These are phyloP conservation scores for Fusarium chlamydosporum DNA, from an alignment of 2,329 filamentous ascomycete species.

Conservation along the genomic window DNA sequence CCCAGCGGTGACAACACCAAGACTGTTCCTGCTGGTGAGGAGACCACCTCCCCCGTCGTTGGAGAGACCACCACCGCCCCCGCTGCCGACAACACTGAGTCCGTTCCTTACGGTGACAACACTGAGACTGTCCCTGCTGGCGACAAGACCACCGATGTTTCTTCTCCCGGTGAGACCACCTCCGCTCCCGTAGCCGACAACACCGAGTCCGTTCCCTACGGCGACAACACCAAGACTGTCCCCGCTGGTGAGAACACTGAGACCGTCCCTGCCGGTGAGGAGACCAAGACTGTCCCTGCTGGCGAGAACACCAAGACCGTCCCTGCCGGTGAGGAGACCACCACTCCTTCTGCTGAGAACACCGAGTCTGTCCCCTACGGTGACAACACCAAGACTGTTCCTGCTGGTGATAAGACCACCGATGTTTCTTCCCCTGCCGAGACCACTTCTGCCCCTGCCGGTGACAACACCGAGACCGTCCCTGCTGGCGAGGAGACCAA, in stretches of 20 bases:
- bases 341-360: conserved; percentile 60
- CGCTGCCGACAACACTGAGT: conserved; percentile 57
- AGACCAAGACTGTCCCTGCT: conserved; percentile 29
- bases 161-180: neutral
- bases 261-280: conserved; percentile 34
- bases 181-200: neutral
- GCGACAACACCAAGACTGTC: conserved; percentile 50
- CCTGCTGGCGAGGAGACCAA: conserved; percentile 30
- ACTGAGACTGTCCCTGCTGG: conserved; percentile 26
- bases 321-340: conserved; percentile 9
- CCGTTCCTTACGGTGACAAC: conserved; percentile 33
- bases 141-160: conserved; percentile 12
- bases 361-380: conserved; percentile 52
- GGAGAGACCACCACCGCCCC: neutral
- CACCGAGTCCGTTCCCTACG: neutral
- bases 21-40: conserved; percentile 10
- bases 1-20: conserved; percentile 35
- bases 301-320: neutral
- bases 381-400: conserved; percentile 43
- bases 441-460: conserved; percentile 60
- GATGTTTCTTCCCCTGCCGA: too few relatives aligned
- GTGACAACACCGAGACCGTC: conserved; percentile 61
- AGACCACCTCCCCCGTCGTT: neutral
- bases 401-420: conserved; percentile 48
- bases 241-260: conserved; percentile 60